Conservation (phyloP, 495 filamentous ascomycete species). For the Jackrogersella minutella region DNA sequence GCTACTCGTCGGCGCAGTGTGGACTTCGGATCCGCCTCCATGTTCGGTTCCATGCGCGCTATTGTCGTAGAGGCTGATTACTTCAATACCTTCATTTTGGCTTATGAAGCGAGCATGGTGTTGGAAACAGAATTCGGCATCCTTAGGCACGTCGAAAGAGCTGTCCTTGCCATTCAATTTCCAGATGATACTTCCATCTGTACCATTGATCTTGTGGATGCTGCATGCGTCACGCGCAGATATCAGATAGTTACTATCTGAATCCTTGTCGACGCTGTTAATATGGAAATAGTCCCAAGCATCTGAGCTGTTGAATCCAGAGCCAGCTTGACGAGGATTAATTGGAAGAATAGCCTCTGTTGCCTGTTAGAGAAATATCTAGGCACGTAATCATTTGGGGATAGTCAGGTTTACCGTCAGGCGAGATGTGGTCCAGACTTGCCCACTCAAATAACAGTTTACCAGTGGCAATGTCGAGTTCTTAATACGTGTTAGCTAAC, state of each 20-base stretch:
- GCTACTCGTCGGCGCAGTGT: conserved; percentile 52
- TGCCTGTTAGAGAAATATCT: conserved; percentile 8
- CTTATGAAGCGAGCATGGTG: conserved; percentile 67
- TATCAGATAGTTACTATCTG: conserved; percentile 65
- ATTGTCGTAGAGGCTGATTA: conserved; percentile 50
- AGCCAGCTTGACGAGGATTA: conserved; percentile 61
- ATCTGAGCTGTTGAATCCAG: conserved; percentile 54
- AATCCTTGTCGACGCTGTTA: conserved; percentile 68
- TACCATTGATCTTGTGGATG: conserved; percentile 68
- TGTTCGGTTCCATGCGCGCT: conserved; percentile 51
- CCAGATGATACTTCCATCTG: conserved; percentile 66
- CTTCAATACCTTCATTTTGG: conserved; percentile 56
- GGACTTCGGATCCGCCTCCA: conserved; percentile 46
- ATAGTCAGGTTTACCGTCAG: conserved; percentile 48
- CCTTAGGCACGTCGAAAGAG: conserved; percentile 45
- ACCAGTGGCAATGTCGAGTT: conserved; percentile 50
- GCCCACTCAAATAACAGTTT: conserved; percentile 52
- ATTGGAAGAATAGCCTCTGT: conserved; percentile 61
- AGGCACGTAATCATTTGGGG: background rate
- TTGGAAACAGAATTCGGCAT: conserved; percentile 64
- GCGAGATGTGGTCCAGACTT: conserved; percentile 49
- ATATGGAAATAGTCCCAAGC: conserved; percentile 74
- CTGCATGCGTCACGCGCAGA: conserved; percentile 66
- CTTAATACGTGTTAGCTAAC: conserved; percentile 17
- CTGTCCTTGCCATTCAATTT: conserved; percentile 60